Base-by-base conservation (phyloP, 2,329 filamentous ascomycete genomes). In the Penicillium sp. region DNA sequence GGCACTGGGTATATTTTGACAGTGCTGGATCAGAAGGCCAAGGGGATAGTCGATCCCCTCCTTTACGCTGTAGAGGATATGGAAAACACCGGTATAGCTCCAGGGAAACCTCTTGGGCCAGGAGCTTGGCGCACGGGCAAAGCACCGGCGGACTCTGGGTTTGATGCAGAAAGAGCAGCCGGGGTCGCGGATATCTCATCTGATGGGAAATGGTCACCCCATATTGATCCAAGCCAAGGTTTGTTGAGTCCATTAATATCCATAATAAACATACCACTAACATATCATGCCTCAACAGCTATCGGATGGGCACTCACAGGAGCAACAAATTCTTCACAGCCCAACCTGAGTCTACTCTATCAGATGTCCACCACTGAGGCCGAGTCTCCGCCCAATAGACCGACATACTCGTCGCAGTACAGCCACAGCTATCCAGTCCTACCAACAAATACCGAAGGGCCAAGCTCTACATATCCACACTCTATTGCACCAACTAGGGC, bases 221-320 rank as follows among this genome's bases (percentile, higher is more conserved):
- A 74, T 60, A 75, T 79, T 39, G 78, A 81, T 58, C 74, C 79
- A 10, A 79, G 75, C 65, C 81, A 84, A 77, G 80, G 70, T 84
- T 71, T 69, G 72, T 65, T 34, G 5, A 23, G 36, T 27, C 1
- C 15, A 8, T 29, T 16, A 19, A 23, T 25, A 76, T 4, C 2
- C 5, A 31, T 15, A 38, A 43, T 16, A 47, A 10, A 7, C 31
- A 41, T 33, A n/a, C 33, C 50, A 48, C 58, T 65, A 59, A 58
- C 56, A 57, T 81, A 79, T 50, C 76, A 78, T 39, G 76, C 78
- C 9, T 79, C 78, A 16, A 53, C 60, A 82, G 83, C 85, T 0
- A 90, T 95, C 57, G 91, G 90, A 1, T 95, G 90, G 88, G 92
- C 90, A 8, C 76, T 96, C n/a, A 91, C 91, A 0, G 91, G 91